phyloP scores from a whole-genome alignment of 2,329 filamentous ascomycete species.

The Gaeumannomyces tritici region DNA sequence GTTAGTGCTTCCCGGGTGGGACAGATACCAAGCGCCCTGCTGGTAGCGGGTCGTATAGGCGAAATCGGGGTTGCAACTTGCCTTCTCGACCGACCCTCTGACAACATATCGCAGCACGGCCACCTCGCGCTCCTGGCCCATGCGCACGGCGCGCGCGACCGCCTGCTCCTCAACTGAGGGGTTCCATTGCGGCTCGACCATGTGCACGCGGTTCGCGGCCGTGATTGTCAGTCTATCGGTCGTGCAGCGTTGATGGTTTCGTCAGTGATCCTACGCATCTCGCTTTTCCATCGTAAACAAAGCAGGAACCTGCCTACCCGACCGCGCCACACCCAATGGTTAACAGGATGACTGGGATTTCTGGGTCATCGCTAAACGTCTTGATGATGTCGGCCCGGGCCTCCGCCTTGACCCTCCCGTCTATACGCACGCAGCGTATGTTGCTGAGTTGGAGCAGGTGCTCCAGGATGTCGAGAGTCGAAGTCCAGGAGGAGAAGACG shows the following conservation, averaged over 20 bases:
- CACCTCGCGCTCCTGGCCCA: slow-evolving; percentile 34
- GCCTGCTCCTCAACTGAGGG: slow-evolving; percentile 42
- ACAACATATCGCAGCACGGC: slow-evolving; percentile 35
- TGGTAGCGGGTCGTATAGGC: not conserved
- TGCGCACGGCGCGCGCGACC: slow-evolving; percentile 34
- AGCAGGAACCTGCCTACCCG: not conserved
- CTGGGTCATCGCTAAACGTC: not conserved
- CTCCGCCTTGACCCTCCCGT: slow-evolving; percentile 22
- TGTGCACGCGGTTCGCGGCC: slow-evolving; percentile 35
- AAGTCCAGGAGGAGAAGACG: slow-evolving; percentile 36
- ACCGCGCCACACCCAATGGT: not conserved
- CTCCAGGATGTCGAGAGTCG: slow-evolving; percentile 26
- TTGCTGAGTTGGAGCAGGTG: slow-evolving; percentile 16
- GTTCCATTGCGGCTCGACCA: slow-evolving; percentile 47
- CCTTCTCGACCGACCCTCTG: slow-evolving; percentile 30
- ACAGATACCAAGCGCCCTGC: not conserved
- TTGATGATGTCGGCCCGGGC: not conserved
- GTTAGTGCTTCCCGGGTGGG: not conserved
- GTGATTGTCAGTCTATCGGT: slow-evolving; percentile 35
- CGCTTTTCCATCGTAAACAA: not conserved
- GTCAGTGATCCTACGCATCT: not conserved
- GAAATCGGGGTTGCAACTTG: slow-evolving; percentile 19
- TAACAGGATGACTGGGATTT: not conserved
- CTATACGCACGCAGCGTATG: slow-evolving; percentile 27
- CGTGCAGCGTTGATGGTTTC: not conserved